These are phyloP conservation scores for Oryza nivara DNA, from an alignment of 176 grass and related monocot genomes.

Conservation along the genomic window DNA sequence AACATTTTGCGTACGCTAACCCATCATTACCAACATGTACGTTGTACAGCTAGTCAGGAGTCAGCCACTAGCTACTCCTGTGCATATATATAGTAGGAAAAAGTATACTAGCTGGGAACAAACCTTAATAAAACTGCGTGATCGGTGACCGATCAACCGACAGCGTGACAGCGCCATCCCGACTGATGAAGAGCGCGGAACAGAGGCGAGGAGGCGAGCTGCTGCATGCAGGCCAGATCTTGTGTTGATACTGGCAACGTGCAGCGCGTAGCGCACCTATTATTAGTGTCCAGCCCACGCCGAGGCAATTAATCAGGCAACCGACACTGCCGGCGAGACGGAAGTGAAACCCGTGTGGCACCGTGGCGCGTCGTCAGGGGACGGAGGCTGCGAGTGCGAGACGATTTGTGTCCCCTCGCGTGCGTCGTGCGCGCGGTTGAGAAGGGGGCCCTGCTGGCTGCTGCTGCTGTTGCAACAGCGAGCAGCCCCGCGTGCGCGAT, in stretches of 20 bases:
- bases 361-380: background rate
- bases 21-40: background rate
- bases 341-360: background rate
- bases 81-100: background rate
- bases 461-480: constrained; percentile 7
- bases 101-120: background rate
- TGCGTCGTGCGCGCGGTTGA: no score
- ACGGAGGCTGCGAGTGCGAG: background rate
- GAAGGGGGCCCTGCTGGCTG: background rate
- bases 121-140: constrained; percentile 1
- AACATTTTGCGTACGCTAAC: background rate
- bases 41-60: background rate
- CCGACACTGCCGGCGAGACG: background rate
- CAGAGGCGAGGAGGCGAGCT: background rate
- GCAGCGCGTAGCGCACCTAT: background rate
- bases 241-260: background rate
- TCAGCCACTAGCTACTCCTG: background rate
- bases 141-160: constrained; percentile 35
- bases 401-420: background rate
- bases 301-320: background rate
- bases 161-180: background rate
- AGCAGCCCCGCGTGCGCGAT: background rate
- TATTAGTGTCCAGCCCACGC: background rate
- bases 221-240: background rate
- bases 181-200: background rate